phyloP scores from a whole-genome alignment of 257 asterid genomes.

The Gentiana dahurica region DNA sequence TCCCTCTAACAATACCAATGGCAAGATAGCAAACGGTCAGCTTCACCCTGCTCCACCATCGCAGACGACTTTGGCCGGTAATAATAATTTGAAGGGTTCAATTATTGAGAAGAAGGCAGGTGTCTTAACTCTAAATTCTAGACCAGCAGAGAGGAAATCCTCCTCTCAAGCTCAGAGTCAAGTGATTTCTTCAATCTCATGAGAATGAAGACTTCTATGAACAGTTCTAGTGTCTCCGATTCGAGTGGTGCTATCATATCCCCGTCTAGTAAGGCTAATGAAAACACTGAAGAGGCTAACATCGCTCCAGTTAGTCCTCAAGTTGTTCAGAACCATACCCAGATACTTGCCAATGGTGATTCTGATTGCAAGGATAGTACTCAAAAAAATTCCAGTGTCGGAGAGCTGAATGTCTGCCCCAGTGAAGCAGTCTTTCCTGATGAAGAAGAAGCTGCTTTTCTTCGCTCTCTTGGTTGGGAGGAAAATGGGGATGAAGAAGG shows the following conservation, averaged over 20 bases:
- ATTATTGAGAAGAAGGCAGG: slow-evolving; percentile 47
- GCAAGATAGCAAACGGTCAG: slow-evolving; percentile 27
- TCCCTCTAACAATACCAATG: slow-evolving; percentile 29
- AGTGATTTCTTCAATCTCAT: slow-evolving; percentile 76
- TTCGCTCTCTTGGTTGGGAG: slow-evolving; percentile 94
- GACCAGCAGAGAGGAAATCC: slow-evolving; percentile 40
- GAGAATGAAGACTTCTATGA: slow-evolving; percentile 54
- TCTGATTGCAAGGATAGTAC: slow-evolving; percentile 17
- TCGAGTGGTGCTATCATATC: slow-evolving; percentile 30
- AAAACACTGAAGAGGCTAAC: slow-evolving; percentile 28
- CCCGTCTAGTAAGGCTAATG: slow-evolving; percentile 27
- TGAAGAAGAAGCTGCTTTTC: slow-evolving; percentile 81
- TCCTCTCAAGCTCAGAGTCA: slow-evolving; percentile 56
- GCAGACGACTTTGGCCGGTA: slow-evolving; percentile 25
- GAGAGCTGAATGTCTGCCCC: slow-evolving; percentile 36
- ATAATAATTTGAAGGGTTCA: slow-evolving; percentile 29
- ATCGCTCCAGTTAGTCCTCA: slow-evolving; percentile 17
- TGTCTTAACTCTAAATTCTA: slow-evolving; percentile 33
- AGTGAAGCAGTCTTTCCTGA: slow-evolving; percentile 11
- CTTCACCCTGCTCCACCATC: slow-evolving; percentile 24
- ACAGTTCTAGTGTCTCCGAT: slow-evolving; percentile 22
- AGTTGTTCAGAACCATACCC: slow-evolving; percentile 17
- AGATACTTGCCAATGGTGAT: slow-evolving; percentile 17
- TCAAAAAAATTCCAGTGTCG: slow-evolving; percentile 15
- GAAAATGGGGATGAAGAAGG: slow-evolving; percentile 86